Evolutionary conservation across 2,329 filamentous ascomycete genomes (phyloP).

Genomic region (Aspergillus calidoustus): DNA sequence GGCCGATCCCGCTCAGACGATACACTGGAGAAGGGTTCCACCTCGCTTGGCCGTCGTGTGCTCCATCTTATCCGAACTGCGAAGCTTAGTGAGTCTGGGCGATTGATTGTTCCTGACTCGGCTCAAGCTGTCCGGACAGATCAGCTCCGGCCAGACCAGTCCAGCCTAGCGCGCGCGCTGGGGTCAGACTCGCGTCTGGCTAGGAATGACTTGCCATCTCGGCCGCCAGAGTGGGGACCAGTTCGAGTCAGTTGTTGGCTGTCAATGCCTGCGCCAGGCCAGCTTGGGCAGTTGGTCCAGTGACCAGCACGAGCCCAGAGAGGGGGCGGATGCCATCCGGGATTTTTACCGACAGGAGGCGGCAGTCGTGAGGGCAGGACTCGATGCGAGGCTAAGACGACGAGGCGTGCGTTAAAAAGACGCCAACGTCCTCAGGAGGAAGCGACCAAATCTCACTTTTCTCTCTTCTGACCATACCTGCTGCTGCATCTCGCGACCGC

Average conservation of each 20-base stretch:
- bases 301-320: not conserved
- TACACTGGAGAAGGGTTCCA: too few species aligned
- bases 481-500: not conserved
- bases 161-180: not conserved
- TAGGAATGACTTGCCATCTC: not conserved
- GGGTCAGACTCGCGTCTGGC: not conserved
- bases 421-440: too few species aligned
- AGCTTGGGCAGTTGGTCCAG: constrained; percentile 5
- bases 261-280: not conserved
- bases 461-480: not conserved
- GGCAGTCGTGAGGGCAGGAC: not conserved
- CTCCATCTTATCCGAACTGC: not conserved
- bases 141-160: not conserved
- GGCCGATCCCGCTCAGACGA: too few species aligned
- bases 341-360: not conserved
- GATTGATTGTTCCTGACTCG: not conserved
- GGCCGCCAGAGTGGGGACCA: not conserved
- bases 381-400: not conserved
- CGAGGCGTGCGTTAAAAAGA: not conserved
- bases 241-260: not conserved
- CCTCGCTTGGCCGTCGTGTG: too few species aligned
- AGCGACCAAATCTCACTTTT: not conserved
- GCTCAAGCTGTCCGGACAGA: not conserved
- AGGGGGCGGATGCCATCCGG: not conserved
- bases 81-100: not conserved